Evolutionary conservation across 129 eudicot genomes (phyloP), one percentile per base, ranked within the genome.

Genomic region (Pseudognaphalium luteoalbum): DNA sequence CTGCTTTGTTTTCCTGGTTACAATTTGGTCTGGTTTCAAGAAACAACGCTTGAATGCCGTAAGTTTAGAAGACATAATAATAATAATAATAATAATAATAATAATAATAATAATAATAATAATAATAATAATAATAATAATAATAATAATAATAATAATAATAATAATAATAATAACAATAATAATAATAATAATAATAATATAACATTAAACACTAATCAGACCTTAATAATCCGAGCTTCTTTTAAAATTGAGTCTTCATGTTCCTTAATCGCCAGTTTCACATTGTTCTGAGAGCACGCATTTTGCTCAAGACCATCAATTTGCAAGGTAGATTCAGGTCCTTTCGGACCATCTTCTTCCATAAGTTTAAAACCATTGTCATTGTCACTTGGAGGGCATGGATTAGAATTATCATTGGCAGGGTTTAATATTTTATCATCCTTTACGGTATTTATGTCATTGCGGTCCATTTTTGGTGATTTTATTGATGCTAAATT

Each of bases 211-310:
- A 47, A 47, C 10, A 9, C 47, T 72, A 39, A 77, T 75, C 61
- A 82, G n/a, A 95, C 99, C 99, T 95, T 86, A 70, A 93, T 83
- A 76, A 88, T 69, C n/a, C 87, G 84, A n/a, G 98, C 97, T 83
- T 90, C 92, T 81, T 90, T 86, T 77, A 95, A 85, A 41, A 91
- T 76, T 15, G 89, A 84, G 64, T 95, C 99, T 77, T 91, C 99
- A 41, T 88, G 95, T 80, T 84, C 91, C 85, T 84, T 86, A 70
- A 71, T 83, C 32, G 62, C 76, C 78, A 79, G 21, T 75, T 84
- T 79, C 51, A 52, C 17, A 77, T 70, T 73, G 58, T 75, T 33
- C 76, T 68, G 81, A 59, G 82, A 73, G 76, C 71, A 78, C 39
- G 77, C 51, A 70, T 78, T 81, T 58, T 57, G 71, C 47, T 41